A percentile compares a stretch with the other conserved stretches of the same genome.
These are phyloP conservation scores for Septoria linicola DNA, from an alignment of 2,329 filamentous ascomycete genomes.

Conservation along the genomic window DNA sequence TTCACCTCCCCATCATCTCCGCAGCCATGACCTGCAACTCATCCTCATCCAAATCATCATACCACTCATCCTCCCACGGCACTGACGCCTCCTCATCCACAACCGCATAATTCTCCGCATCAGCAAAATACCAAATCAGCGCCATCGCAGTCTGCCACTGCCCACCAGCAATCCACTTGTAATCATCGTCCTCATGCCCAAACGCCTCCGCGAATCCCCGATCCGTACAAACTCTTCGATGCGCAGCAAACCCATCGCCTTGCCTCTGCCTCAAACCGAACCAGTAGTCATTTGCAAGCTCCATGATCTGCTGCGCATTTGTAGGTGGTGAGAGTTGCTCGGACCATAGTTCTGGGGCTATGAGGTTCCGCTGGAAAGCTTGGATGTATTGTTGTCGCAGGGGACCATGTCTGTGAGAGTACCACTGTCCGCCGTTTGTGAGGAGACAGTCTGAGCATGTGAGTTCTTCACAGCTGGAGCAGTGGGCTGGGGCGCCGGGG, in stretches of 20 bases:
- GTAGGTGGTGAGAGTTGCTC: neutral
- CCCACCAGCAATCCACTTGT: conserved; percentile 7
- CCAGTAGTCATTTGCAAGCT: conserved; percentile 6
- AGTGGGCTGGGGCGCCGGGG: conserved; percentile 1
- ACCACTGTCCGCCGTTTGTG: conserved; percentile 10
- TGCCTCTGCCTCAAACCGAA: conserved; percentile 2
- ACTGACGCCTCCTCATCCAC: conserved; percentile 8
- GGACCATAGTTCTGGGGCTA: conserved; percentile 1
- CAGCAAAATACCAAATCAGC: conserved; percentile 7
- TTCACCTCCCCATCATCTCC: neutral
- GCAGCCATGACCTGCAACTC: conserved; percentile 5
- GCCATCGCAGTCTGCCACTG: conserved; percentile 2
- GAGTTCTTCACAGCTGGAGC: conserved; percentile 5
- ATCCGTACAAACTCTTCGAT: conserved; percentile 3
- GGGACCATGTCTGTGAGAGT: neutral
- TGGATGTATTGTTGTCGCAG: conserved; percentile 11
- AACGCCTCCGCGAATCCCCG: conserved; percentile 6
- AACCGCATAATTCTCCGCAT: neutral
- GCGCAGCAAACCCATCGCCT: conserved; percentile 2
- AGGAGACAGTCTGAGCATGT: conserved; percentile 11
- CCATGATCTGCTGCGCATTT: conserved; percentile 3
- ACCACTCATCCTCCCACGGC: conserved; percentile 9
- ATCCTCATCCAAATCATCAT: conserved; percentile 6
- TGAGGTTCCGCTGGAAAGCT: conserved; percentile 5
- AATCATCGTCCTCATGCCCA: conserved; percentile 12